phyloP scores from a whole-genome alignment of 129 eudicot species.

The Cynara cardunculus region DNA sequence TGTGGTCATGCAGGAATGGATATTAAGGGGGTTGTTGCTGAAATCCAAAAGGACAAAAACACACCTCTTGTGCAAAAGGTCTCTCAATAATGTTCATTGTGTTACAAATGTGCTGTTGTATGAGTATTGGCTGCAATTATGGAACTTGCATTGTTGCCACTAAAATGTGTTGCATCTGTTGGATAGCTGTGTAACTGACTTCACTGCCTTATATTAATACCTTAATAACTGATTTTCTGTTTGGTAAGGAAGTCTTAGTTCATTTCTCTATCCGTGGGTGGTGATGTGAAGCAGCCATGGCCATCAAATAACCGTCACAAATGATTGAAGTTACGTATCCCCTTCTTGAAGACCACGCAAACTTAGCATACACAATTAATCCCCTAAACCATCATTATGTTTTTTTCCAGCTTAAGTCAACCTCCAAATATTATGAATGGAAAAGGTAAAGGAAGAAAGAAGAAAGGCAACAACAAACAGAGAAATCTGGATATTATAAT shows the following conservation, averaged over 20 bases:
- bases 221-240: not conserved
- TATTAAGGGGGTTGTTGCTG: conserved; percentile 97
- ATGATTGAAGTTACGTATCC: conserved; percentile 46
- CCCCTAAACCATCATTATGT: not conserved
- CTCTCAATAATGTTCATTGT: conserved; percentile 10
- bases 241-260: conserved; percentile 20
- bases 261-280: conserved; percentile 50
- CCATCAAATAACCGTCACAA: conserved; percentile 36
- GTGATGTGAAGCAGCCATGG: conserved; percentile 54
- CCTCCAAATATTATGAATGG: not conserved
- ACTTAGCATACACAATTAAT: not conserved
- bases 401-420: not conserved
- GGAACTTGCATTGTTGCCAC: conserved; percentile 3
- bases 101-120: conserved; percentile 1
- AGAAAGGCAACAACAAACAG: not conserved
- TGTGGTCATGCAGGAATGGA: conserved; percentile 93
- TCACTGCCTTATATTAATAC: not conserved
- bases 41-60: conserved; percentile 87
- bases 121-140: conserved; percentile 5
- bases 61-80: conserved; percentile 97
- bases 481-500: not conserved
- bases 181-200: conserved; percentile 1
- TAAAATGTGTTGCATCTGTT: not conserved
- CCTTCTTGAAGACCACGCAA: not conserved
- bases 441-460: not conserved